Base-by-base conservation (phyloP, 768 basidiomycete genomes). In the Symmetrospora coprosmae region DNA sequence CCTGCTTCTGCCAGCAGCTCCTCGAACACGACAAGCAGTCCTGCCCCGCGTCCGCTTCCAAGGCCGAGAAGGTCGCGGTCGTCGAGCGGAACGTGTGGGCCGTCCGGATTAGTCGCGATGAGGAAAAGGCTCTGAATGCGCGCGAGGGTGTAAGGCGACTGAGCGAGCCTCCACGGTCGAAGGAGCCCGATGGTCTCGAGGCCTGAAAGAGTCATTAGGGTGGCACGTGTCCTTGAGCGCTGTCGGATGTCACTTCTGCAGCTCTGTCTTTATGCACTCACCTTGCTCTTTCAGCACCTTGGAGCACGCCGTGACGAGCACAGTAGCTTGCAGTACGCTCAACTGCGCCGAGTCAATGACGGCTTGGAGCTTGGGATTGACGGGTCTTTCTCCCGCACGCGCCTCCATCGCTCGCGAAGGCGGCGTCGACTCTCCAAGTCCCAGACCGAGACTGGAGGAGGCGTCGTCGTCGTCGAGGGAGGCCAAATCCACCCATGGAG, bases 121-220 rank as follows among this genome's bases (percentile, higher is more conserved):
- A 63, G 62, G 34, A 61, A 63, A 6, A 49, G 33, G 21, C 21
- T 25, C 14, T 59, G 41, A 4, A 52, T 43, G 3, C 23, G 27
- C 13, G 43, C n/a, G 33, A 56, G 35, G 31, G 21, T n/a, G 28
- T 47, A 27, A 19, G 62, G 52, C 4, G 21, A 21, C 38, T 63
- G 58, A 13, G 55, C 58, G 7, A 50, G 17, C 33, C 62, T 37
- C 43, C 41, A 58, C 17, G 62, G 62, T 35, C 62, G 28, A 43
- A 63, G 59, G 31, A 63, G 25, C 7, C 62, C 62, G 9, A 63
- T 33, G 2, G 62, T 63, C 25, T 47, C 53, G 14, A 47, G 41
- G 4, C 62, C 56, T 47, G 28, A 27, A 13, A 8, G 23, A 19
- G 7, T n/a, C 30, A 41, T n/a, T 85, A 87, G 2, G 88, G 87